Percentiles rank a stretch among this genome's conserved stretches.
These are phyloP conservation scores for Nicotiana noctiflora DNA, from an alignment of 257 asterid species.

Conservation along the genomic window DNA sequence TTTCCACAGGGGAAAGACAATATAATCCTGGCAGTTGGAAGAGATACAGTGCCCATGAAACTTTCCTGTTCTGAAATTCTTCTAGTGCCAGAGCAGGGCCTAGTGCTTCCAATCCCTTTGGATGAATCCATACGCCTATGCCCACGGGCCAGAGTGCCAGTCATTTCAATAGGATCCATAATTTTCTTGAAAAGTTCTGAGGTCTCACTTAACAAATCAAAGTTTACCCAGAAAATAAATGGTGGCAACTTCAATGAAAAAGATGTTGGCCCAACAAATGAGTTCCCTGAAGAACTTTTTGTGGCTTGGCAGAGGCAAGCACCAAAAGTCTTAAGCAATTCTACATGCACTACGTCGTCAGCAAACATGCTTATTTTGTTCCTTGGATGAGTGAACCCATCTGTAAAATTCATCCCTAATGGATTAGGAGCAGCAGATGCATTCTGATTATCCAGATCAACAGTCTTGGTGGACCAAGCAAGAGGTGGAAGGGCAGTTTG, in stretches of 20 bases:
- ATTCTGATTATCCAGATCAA: conserved; percentile 16
- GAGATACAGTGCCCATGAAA: conserved; percentile 48
- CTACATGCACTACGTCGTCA: conserved; percentile 41
- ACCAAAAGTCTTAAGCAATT: conserved; percentile 68
- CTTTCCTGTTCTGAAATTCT: conserved; percentile 26
- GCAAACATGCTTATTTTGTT: conserved; percentile 22
- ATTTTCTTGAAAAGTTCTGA: conserved; percentile 45
- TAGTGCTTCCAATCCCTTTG: conserved; percentile 28
- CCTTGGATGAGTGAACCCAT: conserved; percentile 36
- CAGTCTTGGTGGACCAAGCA: conserved; percentile 31
- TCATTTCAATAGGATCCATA: conserved; percentile 29
- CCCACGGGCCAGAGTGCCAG: conserved; percentile 22
- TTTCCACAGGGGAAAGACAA: conserved; percentile 56
- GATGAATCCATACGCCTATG: conserved; percentile 20
- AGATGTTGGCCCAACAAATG: conserved; percentile 46
- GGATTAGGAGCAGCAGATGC: conserved; percentile 29
- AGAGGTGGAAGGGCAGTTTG: conserved; percentile 52
- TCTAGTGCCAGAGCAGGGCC: conserved; percentile 23
- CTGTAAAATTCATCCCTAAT: conserved; percentile 20
- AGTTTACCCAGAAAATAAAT: conserved; percentile 67
- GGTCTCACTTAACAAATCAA: conserved; percentile 38
- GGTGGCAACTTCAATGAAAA: conserved; percentile 69
- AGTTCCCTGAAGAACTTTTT: conserved; percentile 45
- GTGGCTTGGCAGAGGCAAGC: conserved; percentile 46
- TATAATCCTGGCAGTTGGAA: conserved; percentile 72